Base-by-base conservation (phyloP, 2,329 filamentous ascomycete genomes). In the Aspergillus arachidicola region DNA sequence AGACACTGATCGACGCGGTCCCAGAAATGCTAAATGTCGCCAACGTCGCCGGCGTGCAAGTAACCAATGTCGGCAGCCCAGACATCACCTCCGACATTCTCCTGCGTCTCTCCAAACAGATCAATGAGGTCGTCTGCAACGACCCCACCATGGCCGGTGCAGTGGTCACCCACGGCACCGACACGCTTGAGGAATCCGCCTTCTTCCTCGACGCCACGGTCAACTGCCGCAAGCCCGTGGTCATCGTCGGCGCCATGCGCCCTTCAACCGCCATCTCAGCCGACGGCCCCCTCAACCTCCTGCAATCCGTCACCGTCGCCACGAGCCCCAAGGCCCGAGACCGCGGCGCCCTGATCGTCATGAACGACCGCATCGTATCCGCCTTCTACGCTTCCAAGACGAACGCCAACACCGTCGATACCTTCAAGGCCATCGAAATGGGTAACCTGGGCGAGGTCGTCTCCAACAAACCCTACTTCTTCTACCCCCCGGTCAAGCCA, bases 111-210 rank as follows among this genome's bases (percentile, higher is more conserved):
- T 66, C 68, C 26, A 66, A 70, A 46, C 65, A 59, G 19, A 60
- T 72, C 32, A 67, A 67, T 53, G 62, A 62, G 19, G 59, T 66
- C 19, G 58, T 74, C 59, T 74, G 70, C 55, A 64, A 72, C 30
- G 66, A 68, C 10, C 64, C 66, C 5, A 57, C 62, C 41, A 71
- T 74, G 67, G 65, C 69, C 9, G 71, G 69, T 5, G 71, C 72
- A 51, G 66, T 73, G 38, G 77, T 90, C 59, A 89, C 87, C 0
- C 87, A 90, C 68, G 87, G 88, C 55, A 90, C 88, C 10, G 88
- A 90, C 69, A 88, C 86, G 0, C 79, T 90, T 1, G 87, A 89
- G 69, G 87, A 89, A 73, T 84, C 85, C 0, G 85, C 86, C 10
- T 89, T 89, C 77, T 89, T 88, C 77, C 76, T 89, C 10, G 84